Base-by-base conservation (phyloP, 768 basidiomycete genomes). In the Amanita inopinata region DNA sequence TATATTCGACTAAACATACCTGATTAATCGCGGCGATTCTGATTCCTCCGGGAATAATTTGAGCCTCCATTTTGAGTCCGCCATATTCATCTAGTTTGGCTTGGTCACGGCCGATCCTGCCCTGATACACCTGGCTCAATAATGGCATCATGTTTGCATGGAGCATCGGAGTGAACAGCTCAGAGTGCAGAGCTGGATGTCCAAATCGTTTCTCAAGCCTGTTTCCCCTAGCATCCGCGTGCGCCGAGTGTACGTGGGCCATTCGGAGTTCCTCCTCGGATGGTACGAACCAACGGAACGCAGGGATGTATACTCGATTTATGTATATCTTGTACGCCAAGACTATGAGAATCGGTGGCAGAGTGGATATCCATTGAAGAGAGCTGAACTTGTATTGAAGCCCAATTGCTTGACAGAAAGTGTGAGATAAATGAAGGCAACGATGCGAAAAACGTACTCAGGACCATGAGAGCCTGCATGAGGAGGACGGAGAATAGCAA, bases 161-260 rank as follows among this genome's bases (percentile, higher is more conserved):
- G 38, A 91, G 59, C 84, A 88, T 85, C 0, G 85, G 88, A 4
- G 87, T 89, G 62, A 92, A 87, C 34, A 94, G 70, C 40, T 93
- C 89, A 9, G 74, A 62, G 51, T 91, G 78, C 35, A 99, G 69
- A 11, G 92, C 86, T 1, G 96, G 93, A 58, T 99, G 96, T 1
- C 93, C 87, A 63, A 98, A 99, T 20, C 94, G 82, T 57, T 81
- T 90, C 64, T 82, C 82, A 22, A 98, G 75, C 24, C 84, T 75
- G 55, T 83, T 73, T 42, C 81, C 71, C 27, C 71, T 70, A 45
- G 72, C 66, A 57, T 97, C 93, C 1, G 76, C 73, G 35, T 79
- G 77, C 40, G 83, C 77, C 0, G 89, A 87, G 54, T 91, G 74
- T 2, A 92, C 73, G 51, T 87, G 80, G 35, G 81, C 78, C 30